Percentiles rank a stretch among this genome's conserved stretches.
These are phyloP conservation scores for Angomonas ambiguus DNA, from an alignment of 208 protist species.

Conservation along the genomic window DNA sequence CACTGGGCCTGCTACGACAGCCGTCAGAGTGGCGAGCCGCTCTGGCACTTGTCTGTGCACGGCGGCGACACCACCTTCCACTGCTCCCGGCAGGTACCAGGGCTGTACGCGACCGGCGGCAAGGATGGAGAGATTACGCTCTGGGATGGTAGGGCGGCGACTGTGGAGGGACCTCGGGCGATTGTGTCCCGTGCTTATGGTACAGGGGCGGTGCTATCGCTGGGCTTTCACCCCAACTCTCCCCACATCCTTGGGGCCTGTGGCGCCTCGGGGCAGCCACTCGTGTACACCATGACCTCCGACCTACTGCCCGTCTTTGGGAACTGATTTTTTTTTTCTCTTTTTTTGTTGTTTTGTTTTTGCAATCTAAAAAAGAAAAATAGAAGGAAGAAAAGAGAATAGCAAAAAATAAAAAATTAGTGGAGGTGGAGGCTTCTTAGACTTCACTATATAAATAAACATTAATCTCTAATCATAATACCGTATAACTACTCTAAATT, in stretches of 20 bases:
- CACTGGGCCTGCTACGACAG: conserved; percentile 32
- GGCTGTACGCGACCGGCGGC: conserved; percentile 85
- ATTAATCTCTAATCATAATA: neutral
- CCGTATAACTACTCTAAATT: too few relatives aligned
- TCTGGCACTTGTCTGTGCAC: conserved; percentile 69
- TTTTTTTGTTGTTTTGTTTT: conserved; percentile 6
- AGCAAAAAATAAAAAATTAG: conserved; percentile 5
- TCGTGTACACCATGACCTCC: conserved; percentile 88
- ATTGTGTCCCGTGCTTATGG: conserved; percentile 72
- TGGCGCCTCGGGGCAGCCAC: conserved; percentile 71
- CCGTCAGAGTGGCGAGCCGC: conserved; percentile 5
- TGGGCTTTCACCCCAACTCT: conserved; percentile 85
- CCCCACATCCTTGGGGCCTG: conserved; percentile 83
- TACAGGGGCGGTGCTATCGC: conserved; percentile 76
- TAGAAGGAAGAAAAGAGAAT: neutral
- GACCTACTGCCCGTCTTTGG: conserved; percentile 66
- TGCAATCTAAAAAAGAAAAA: too few relatives aligned
- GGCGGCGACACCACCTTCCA: conserved; percentile 66
- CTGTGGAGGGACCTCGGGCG: conserved; percentile 17
- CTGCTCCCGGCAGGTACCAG: conserved; percentile 65
- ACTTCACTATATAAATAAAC: neutral
- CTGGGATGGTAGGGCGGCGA: conserved; percentile 62
- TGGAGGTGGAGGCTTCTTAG: neutral
- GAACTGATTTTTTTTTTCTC: conserved; percentile 8
- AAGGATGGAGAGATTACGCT: conserved; percentile 83